Evolutionary conservation across 805 yeast species (phyloP), one percentile per base, ranked within the genome.

Genomic region (Limtongia smithiae): DNA sequence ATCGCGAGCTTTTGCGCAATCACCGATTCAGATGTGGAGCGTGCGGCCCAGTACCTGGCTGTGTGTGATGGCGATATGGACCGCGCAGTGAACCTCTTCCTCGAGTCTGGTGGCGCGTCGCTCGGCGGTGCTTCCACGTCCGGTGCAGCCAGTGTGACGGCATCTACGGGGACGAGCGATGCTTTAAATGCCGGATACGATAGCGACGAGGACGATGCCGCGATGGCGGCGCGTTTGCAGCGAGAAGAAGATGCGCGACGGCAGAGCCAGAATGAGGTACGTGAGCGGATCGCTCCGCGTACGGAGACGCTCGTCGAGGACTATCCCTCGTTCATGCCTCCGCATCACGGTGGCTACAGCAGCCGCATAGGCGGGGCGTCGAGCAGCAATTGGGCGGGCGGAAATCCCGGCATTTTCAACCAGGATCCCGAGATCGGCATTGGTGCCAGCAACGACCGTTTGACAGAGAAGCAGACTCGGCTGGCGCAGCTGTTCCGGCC

Each of bases 401-500:
- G 27, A 9, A 48, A 54, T 9, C 58, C 61, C 2, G 71, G 70
- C 1, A 71, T 83, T 2, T 83, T 83, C 71, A 81, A 82, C 61
- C 90, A 70, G 61, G 49, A 57, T 4, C 44, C 48, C 3, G 54
- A 46, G 2, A 12, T 41, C 20, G 28, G 28, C 28, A 25, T 9
- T 6, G 28, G 28, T 9, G 7, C 37, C 11, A 18, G n/a, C 3
- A 37, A 21, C 5, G 31, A n/a, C 12, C 34, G 27, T 3, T 17
- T 46, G 41, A 51, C 60, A 2, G 57, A 75, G 17, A 79, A 74
- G 42, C 88, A 79, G 67, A 74, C 80, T 56, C 73, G 94, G 43
- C 71, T 93, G 41, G 97, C 96, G 3, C 76, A 76, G 54, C 71
- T 93, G 25, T 93, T 91, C 67, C 75, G 91, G 54, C 97, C 98